phyloP scores from a whole-genome alignment of 441 rosid species.

The Syzygium syzygioides region DNA sequence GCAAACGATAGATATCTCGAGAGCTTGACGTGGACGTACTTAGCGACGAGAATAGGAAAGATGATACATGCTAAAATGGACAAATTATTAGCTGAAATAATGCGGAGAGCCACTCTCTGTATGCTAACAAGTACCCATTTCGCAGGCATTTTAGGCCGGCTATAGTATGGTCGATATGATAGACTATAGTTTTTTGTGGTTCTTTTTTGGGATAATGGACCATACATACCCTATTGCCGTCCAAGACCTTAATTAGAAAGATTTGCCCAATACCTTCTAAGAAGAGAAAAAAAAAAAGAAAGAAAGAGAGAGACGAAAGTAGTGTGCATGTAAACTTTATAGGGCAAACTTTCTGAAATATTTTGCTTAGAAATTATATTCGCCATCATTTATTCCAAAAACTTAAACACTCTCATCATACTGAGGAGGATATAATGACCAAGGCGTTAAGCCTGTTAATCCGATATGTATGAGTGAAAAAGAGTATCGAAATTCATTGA shows the following conservation, averaged over 20 bases:
- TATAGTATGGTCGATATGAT: not conserved
- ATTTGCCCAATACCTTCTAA: not conserved
- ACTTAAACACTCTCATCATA: not conserved
- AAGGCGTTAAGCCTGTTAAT: not conserved
- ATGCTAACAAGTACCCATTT: not conserved
- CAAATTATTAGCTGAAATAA: not conserved
- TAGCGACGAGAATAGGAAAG: not conserved
- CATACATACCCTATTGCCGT: not conserved
- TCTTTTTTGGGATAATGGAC: not conserved
- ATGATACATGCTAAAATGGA: not conserved
- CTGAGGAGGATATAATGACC: not conserved
- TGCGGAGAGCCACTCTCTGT: not conserved
- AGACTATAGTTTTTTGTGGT: not conserved
- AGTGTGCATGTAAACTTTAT: not conserved
- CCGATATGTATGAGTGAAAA: not conserved
- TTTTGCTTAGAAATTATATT: not conserved
- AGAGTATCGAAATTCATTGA: not conserved
- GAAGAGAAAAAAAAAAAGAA: not conserved
- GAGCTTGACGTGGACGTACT: not conserved
- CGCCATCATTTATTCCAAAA: not conserved
- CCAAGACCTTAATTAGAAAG: not conserved
- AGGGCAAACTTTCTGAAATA: not conserved
- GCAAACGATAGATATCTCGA: not conserved
- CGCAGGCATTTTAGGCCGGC: not conserved
- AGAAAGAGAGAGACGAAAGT: not conserved